Base-by-base conservation (phyloP, 345 rosid species). In the Passiflora organensis region DNA sequence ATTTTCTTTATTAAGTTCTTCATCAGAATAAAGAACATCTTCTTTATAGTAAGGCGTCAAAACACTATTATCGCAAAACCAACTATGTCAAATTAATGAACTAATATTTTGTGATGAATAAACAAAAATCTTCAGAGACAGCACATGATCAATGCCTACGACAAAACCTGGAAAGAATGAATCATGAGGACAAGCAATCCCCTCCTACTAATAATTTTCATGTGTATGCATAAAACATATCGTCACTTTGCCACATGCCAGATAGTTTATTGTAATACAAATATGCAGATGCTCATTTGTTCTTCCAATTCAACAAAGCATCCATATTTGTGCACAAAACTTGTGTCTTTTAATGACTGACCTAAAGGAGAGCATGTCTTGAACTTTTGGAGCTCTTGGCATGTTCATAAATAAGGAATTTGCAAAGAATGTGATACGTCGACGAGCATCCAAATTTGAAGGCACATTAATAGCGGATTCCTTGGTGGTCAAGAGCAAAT, bases 401-500 rank as follows among this genome's bases (percentile, higher is more conserved):
- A 93, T 78, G 72, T 74, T 83, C 99, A 89, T 93, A 72, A 84
- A 89, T 52, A 93, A 70, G 59, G 99, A 89, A 64, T 93, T 93
- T 48, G 99, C 91, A 78, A 93, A 93, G 79, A 93, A 93, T 58
- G 97, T 93, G 72, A 93, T 85, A 41, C 99, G 86, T 47, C 97
- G 96, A 28, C 99, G 95, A 70, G 96, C 99, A 32, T 93, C 99
- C 82, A 93, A 80, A 73, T 80, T 93, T 47, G 80, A 82, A 43
- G 99, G 99, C 57, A 89, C 85, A 43, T 93, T 89, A 53, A 86
- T 89, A 15, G 99, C 97, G 48, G 99, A 89, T 75, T 93, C 99
- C 87, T 86, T 89, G 47, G 85, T 81, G 22, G 97, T 86, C 70
- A 89, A 64, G 64, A 93, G 99, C 62, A 93, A 72, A 68, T 64